A percentile compares a stretch with the other conserved stretches of the same genome.
Evolutionary conservation across 2,329 filamentous ascomycete species (phyloP).

Genomic region (Diaporthe vaccinii): DNA sequence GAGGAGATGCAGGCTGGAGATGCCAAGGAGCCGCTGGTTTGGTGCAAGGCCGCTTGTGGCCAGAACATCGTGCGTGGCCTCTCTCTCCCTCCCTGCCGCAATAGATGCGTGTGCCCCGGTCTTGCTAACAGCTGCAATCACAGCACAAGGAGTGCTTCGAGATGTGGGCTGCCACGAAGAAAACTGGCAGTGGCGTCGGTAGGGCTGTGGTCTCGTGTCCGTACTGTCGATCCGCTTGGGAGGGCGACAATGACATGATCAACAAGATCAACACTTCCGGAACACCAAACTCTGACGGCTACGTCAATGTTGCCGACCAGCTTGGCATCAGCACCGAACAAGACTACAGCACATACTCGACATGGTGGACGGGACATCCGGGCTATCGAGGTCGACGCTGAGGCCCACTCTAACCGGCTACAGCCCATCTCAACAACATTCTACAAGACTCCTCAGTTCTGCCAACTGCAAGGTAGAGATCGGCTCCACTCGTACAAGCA

Average conservation of each 20-base stretch:
- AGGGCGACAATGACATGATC: constrained; percentile 59
- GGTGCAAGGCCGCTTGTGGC: constrained; percentile 65
- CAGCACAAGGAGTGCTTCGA: constrained; percentile 65
- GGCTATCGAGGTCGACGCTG: constrained; percentile 5
- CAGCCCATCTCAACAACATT: too few relatives aligned
- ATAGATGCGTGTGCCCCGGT: neutral
- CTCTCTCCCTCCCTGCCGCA: too few relatives aligned
- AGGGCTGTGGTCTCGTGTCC: constrained; percentile 67
- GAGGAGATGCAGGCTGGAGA: constrained; percentile 56
- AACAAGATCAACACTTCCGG: constrained; percentile 59
- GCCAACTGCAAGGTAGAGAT: neutral
- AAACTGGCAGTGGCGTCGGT: constrained; percentile 44
- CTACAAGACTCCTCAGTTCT: neutral
- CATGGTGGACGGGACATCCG: constrained; percentile 28
- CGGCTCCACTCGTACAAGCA: neutral
- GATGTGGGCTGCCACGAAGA: constrained; percentile 66
- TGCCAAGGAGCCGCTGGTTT: constrained; percentile 58
- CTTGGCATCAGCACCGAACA: constrained; percentile 68
- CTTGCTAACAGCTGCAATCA: neutral
- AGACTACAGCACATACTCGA: constrained; percentile 50
- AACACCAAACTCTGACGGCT: constrained; percentile 63
- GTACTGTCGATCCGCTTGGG: constrained; percentile 71
- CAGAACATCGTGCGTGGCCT: constrained; percentile 59
- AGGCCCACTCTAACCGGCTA: neutral
- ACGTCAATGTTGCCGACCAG: constrained; percentile 72